A percentile compares a stretch with the other conserved stretches of the same genome.
Evolutionary conservation across 495 filamentous ascomycete species (phyloP).

Genomic region (Lasiosphaeriaceae sp.): DNA sequence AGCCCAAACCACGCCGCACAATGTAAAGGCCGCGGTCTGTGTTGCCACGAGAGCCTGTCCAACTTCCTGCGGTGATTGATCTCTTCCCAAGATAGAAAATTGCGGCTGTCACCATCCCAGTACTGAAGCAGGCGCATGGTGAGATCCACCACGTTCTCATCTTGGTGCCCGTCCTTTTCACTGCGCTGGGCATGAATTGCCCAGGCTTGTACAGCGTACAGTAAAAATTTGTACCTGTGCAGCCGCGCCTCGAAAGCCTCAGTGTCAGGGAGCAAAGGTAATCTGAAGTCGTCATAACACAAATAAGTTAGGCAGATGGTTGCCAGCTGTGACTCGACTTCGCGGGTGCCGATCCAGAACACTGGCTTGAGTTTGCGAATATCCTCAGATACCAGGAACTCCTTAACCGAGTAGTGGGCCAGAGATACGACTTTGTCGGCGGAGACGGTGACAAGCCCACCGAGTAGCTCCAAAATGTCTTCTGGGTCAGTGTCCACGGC

Average conservation of each 20-base stretch:
- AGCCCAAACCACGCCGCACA: conserved; percentile 12
- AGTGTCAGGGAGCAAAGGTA: background rate
- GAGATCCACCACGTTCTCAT: background rate
- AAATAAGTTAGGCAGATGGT: conserved; percentile 6
- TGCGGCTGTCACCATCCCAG: background rate
- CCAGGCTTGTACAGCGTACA: conserved; percentile 2
- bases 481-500: conserved; percentile 7
- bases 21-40: conserved; percentile 10
- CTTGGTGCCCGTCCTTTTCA: background rate
- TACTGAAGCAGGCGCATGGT: background rate
- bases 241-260: background rate
- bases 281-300: conserved; percentile 1
- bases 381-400: conserved; percentile 17
- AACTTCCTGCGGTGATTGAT: background rate
- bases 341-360: conserved; percentile 4
- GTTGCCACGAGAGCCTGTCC: background rate
- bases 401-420: conserved; percentile 27
- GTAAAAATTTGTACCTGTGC: background rate
- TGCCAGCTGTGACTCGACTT: conserved; percentile 5
- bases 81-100: conserved; percentile 2
- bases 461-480: conserved; percentile 7
- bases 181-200: background rate
- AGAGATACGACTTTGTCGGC: conserved; percentile 10
- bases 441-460: conserved; percentile 1
- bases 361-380: conserved; percentile 2